Base-by-base conservation (phyloP, 768 basidiomycete genomes). In the Agrocybe chaxingu region DNA sequence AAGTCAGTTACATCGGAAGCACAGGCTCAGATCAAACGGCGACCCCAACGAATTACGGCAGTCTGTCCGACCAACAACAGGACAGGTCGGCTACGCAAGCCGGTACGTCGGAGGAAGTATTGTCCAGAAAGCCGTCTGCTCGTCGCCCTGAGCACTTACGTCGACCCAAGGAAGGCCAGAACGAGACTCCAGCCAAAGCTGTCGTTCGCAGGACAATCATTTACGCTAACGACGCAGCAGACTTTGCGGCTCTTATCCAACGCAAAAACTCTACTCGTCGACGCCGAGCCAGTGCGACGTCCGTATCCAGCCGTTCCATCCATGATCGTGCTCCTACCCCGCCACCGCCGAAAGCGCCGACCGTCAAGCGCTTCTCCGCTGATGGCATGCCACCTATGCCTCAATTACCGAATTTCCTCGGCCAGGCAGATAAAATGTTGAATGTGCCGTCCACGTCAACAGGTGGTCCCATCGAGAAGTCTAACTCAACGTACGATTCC, bases 321-420 rank as follows among this genome's bases (percentile, higher is more conserved):
- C 84, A 88, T 57, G 91, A 92, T 57, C 85, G 90, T 46, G 85
- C 73, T 9, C 90, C 89, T 8, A 92, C 91, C 7, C 90, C 90
- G n/a, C 91, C 90, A 12, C 91, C 91, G 31, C 82, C 87, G 10
- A 80, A 80, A 55, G 70, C 79, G 4, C 71, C 75, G 42, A 65
- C 69, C 13, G 55, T 66, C 31, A 78, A 77, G 54, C 80, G 86
- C 34, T 89, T 90, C 69, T 87, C 87, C 16, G 73, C 69, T 51
- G 84, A 85, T 57, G 70, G 70, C 34, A 77, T 84, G 2, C 87
- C 88, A 38, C 89, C 89, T 8, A 73, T 90, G 33, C 88, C 89
- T 8, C 78, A 78, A 35, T 64, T 86, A 43, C 80, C 85, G 35
- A 65, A 72, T 51, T 74, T 81, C 9, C 71, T 82, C 48, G 66